Conservation (phyloP, 1,284 basidiomycete genomes). For the Stygiomarasmius scandens region DNA sequence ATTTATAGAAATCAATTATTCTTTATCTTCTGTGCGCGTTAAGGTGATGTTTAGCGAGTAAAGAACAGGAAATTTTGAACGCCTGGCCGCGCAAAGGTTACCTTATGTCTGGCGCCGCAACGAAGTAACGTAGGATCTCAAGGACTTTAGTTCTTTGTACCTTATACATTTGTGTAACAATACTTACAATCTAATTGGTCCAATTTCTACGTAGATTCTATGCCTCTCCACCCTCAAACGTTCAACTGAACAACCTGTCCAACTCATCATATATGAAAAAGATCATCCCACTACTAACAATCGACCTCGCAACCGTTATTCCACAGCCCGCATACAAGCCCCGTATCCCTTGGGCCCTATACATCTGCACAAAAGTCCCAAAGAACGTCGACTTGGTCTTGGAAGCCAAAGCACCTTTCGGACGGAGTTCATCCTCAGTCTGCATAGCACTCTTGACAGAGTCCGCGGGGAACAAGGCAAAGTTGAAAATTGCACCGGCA, state of each 20-base stretch:
- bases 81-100: too few species aligned
- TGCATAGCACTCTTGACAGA: constrained; percentile 95
- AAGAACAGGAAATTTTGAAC: too few species aligned
- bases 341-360: constrained; percentile 72
- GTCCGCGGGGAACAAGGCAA: constrained; percentile 90
- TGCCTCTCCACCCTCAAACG: too few species aligned
- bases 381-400: constrained; percentile 58
- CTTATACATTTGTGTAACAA: too few species aligned
- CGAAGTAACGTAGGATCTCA: too few species aligned
- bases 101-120: too few species aligned
- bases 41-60: too few species aligned
- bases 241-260: constrained; percentile 52
- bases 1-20: too few species aligned
- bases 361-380: constrained; percentile 77
- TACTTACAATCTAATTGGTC: too few species aligned
- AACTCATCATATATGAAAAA: constrained; percentile 89
- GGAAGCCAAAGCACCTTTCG: constrained; percentile 35
- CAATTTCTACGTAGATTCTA: too few species aligned
- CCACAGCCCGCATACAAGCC: constrained; percentile 97
- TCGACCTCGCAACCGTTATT: constrained; percentile 85
- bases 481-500: constrained; percentile 87
- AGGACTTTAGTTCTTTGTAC: too few species aligned
- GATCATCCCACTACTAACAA: constrained; percentile 90
- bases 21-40: too few species aligned
- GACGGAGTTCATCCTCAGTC: constrained; percentile 87